Evolutionary conservation across 495 filamentous ascomycete species (phyloP).

Genomic region (Saxophila tyrrhenica): DNA sequence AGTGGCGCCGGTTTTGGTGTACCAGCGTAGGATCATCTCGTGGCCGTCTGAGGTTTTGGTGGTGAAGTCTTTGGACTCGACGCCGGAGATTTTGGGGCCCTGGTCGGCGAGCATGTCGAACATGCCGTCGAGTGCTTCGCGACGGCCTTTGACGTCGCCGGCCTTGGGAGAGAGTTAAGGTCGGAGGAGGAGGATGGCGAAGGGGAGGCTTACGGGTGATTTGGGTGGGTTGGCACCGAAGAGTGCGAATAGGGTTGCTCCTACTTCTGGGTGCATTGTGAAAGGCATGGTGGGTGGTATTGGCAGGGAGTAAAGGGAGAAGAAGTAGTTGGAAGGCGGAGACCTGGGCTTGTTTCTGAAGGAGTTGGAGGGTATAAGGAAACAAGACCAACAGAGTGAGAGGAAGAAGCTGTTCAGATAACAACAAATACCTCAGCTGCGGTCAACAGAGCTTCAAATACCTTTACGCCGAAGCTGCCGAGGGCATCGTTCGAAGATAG

Average conservation of each 20-base stretch:
- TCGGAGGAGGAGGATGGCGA: not conserved
- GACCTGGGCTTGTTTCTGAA: too few species aligned
- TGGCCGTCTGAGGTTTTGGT: constrained; percentile 9
- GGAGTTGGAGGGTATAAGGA: too few species aligned
- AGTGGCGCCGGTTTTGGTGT: constrained; percentile 9
- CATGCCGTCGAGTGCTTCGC: constrained; percentile 5
- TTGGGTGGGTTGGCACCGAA: constrained; percentile 1
- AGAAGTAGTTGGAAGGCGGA: not conserved
- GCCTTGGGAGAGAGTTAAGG: not conserved
- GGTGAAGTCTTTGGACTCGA: constrained; percentile 8
- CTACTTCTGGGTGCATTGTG: constrained; percentile 11
- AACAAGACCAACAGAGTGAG: too few species aligned
- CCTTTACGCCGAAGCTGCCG: too few species aligned
- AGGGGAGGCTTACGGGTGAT: not conserved
- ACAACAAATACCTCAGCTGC: too few species aligned
- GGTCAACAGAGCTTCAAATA: too few species aligned
- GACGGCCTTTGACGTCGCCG: constrained; percentile 9
- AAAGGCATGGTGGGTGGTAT: constrained; percentile 10
- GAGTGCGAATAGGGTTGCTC: constrained; percentile 1
- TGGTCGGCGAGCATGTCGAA: constrained; percentile 6
- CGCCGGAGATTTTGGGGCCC: not conserved
- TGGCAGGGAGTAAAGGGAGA: not conserved
- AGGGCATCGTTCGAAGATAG: too few species aligned
- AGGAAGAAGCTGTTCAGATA: too few species aligned
- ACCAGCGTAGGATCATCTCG: constrained; percentile 13